Base-by-base conservation (phyloP, 768 basidiomycete species). In the Rhizopogon vinicolor region DNA sequence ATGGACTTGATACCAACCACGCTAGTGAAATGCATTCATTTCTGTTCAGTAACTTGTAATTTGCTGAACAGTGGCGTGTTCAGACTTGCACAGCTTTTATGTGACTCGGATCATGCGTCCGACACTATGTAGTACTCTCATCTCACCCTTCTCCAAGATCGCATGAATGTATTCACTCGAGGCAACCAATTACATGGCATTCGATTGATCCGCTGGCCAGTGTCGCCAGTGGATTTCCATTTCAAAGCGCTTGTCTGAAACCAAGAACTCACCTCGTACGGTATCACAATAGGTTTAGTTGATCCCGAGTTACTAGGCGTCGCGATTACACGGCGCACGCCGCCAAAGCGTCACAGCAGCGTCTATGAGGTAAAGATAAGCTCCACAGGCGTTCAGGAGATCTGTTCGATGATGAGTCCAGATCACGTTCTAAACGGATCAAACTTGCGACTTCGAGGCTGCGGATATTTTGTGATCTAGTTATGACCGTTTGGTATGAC, bases 1-100 rank as follows among this genome's bases (percentile, higher is more conserved):
- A 48, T 31, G 46, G 31, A 48, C 46, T 48, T 35, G 46, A 48
- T 35, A 35, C 46, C 46, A 48, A 48, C 13, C 46, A 48, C 46
- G 46, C 31, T 48, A 48, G 45, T 48, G 31, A 19, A 35, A 48
- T 48, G 46, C 31, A 48, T 48, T 7, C 46, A 48, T 35, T 48
- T 35, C 31, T 25, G 25, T 25, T 22, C n/a, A n/a, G 22, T 22
- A 22, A 22, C 22, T 22, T 25, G 25, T 25, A 1, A 25, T 25
- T 25, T 25, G 25, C 25, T 25, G n/a, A n/a, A n/a, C n/a, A n/a
- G 25, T 25, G 25, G 25, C 25, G 25, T 33, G 13, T 16, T 16
- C 28, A 45, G n/a, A 31, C 9, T 12, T 16, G 16, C 28, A 33
- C n/a, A 29, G 25, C 25, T 7, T 19, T 9, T 28, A 29, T 18